Conservation (phyloP, 345 rosid genomes). For the Eucalyptus victrix region DNA sequence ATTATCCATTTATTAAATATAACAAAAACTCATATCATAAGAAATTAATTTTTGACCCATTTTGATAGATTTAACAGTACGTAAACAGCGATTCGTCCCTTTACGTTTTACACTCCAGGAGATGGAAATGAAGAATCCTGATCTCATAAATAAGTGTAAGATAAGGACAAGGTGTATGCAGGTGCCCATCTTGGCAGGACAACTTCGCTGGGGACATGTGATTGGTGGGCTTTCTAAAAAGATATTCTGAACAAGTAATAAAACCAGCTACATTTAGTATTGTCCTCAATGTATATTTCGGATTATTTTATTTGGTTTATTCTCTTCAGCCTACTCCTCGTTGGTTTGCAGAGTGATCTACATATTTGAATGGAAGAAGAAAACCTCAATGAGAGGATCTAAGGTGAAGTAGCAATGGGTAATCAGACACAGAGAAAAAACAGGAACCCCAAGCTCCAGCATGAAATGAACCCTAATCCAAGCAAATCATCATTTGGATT, state of each 20-base stretch:
- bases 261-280: neutral
- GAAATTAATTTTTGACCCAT: neutral
- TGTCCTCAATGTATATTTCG: neutral
- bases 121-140: neutral
- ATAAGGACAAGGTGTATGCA: neutral
- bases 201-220: neutral
- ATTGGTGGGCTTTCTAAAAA: neutral
- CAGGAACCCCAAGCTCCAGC: neutral
- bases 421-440: neutral
- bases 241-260: neutral
- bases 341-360: neutral
- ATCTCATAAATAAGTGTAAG: neutral
- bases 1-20: neutral
- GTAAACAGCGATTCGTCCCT: neutral
- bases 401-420: neutral
- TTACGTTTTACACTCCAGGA: neutral
- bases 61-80: neutral
- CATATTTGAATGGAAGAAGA: neutral
- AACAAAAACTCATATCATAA: neutral
- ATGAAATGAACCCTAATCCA: neutral
- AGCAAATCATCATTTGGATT: neutral
- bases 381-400: neutral
- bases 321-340: neutral
- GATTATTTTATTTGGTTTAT: neutral
- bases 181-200: neutral